Evolutionary conservation across 352 stramenopile genomes (phyloP), one percentile per base, ranked within the genome.

Genomic region (Phytophthora quininea): DNA sequence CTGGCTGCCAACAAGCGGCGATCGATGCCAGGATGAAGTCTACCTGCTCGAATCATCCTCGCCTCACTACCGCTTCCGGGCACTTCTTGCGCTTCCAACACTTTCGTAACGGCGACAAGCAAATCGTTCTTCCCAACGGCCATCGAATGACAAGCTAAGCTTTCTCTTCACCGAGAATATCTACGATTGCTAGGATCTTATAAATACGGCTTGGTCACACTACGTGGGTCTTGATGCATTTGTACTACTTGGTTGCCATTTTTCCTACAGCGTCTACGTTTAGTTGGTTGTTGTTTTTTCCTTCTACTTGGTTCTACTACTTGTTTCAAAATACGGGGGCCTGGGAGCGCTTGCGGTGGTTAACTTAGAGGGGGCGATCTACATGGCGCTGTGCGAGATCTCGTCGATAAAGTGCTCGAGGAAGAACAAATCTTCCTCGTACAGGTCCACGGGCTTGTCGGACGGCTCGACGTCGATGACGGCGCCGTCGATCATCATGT

Each of bases 341-440:
- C 19, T 24, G 19, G 19, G 19, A 24, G 19, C 19, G 19, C 19
- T 24, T 24, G 19, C 19, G 19, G 19, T 24, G 19, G 19, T 24
- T 24, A 24, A 24, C 19, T 24, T 24, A 24, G 19, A 24, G 19
- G 19, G 19, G 19, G 19, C 19, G 19, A 56, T 31, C 42, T 64
- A 81, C 24, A 81, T 63, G 56, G 63, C 32, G 53, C 73, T 81
- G 67, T 81, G 73, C 50, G 80, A 84, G 71, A 92, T 92, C 76
- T 91, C 84, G 56, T 79, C 76, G 64, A 92, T 91, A 47, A 92
- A 92, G 71, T 91, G 82, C 65, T 92, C 84, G 38, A 92, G 76
- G 58, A 92, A 92, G 73, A 88, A 92, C 8, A 92, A 64, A 32
- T 92, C 84, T 56, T 89, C 84, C 54, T 92, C 84, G 58, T 89